Percentiles rank a stretch among this genome's conserved stretches.
Evolutionary conservation across 2,329 filamentous ascomycete genomes (phyloP).

Genomic region (Monilinia fructigena): DNA sequence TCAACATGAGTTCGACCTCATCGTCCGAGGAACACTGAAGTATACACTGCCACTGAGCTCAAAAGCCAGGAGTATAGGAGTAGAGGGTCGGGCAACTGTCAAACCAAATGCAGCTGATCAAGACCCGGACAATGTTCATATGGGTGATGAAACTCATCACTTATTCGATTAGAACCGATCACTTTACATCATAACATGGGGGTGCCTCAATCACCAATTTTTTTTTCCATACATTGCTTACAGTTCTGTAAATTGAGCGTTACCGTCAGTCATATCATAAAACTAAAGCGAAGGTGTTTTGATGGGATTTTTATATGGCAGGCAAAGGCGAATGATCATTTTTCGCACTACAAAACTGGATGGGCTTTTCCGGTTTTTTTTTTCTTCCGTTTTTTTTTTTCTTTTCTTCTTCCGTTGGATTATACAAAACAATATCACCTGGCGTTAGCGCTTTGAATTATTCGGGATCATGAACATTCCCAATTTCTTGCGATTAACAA

Average conservation of each 20-base stretch:
- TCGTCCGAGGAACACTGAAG: constrained; percentile 85
- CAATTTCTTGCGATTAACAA: constrained; percentile 4
- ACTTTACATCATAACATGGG: not conserved
- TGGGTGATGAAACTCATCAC: constrained; percentile 25
- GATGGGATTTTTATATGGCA: constrained; percentile 18
- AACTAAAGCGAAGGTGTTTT: constrained; percentile 22
- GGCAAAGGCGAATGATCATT: constrained; percentile 20
- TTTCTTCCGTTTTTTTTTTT: not conserved
- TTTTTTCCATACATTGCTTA: constrained; percentile 21
- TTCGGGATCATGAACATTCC: constrained; percentile 15
- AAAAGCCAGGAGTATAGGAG: constrained; percentile 57
- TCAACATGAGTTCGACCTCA: constrained; percentile 88
- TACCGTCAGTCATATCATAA: constrained; percentile 21
- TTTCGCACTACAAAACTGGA: constrained; percentile 16
- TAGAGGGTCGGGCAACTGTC: constrained; percentile 59
- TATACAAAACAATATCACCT: constrained; percentile 19
- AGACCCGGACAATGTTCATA: constrained; percentile 37
- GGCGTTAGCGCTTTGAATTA: constrained; percentile 11
- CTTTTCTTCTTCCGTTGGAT: constrained; percentile 18
- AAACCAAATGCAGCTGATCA: constrained; percentile 52
- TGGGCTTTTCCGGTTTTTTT: constrained; percentile 2
- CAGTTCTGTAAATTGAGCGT: constrained; percentile 22
- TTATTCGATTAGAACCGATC: constrained; percentile 12
- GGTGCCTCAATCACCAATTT: constrained; percentile 19
- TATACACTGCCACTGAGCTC: constrained; percentile 68